phyloP scores from a whole-genome alignment of 2,329 filamentous ascomycete species.

The Pyrenophora graminea region DNA sequence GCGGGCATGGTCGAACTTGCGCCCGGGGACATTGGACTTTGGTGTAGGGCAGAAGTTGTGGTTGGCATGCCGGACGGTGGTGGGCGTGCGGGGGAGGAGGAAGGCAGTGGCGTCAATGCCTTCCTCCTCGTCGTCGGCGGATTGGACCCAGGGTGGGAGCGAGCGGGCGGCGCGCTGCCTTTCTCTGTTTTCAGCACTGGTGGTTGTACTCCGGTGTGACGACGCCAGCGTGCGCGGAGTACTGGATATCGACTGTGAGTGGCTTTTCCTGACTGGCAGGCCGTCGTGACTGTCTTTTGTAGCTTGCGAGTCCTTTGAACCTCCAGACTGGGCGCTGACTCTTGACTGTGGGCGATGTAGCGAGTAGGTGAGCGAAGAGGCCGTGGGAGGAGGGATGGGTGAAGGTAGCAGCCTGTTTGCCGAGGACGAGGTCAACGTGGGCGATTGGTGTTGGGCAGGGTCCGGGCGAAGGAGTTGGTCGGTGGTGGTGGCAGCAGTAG shows the following conservation, averaged over 20 bases:
- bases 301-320: conserved; percentile 29
- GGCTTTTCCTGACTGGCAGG: conserved; percentile 31
- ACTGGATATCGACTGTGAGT: conserved; percentile 43
- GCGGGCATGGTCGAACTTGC: conserved; percentile 46
- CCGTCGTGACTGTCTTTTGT: conserved; percentile 35
- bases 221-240: conserved; percentile 45
- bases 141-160: conserved; percentile 47
- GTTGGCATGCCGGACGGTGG: conserved; percentile 38
- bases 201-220: conserved; percentile 34
- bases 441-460: conserved; percentile 11
- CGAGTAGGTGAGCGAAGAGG: conserved; percentile 31
- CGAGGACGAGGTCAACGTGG: conserved; percentile 11
- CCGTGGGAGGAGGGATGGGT: conserved; percentile 37
- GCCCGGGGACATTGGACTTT: conserved; percentile 45
- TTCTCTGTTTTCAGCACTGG: conserved; percentile 37
- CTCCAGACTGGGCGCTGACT: conserved; percentile 33
- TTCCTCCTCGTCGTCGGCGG: conserved; percentile 41
- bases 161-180: conserved; percentile 42
- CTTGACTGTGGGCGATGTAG: conserved; percentile 40
- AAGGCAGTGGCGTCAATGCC: conserved; percentile 30
- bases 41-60: conserved; percentile 48
- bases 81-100: conserved; percentile 44
- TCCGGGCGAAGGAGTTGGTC: conserved; percentile 25
- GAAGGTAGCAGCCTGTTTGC: conserved; percentile 37
- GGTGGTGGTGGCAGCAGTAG: not conserved